phyloP scores from a whole-genome alignment of 805 yeast species.

The Ascoidea tarda region DNA sequence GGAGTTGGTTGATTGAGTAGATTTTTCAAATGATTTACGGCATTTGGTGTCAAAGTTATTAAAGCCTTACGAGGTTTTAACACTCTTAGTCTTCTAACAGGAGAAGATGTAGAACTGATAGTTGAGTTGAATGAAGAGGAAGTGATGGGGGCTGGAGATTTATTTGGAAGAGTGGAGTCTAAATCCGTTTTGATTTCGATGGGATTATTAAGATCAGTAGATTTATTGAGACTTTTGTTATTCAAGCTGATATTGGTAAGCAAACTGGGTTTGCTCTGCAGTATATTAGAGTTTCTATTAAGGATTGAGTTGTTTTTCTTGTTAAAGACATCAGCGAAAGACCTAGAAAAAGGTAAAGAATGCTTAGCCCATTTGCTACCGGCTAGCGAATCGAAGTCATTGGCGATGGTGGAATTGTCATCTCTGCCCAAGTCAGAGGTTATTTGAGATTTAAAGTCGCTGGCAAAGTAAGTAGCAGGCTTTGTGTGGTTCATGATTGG shows the following conservation, averaged over 20 bases:
- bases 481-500: no score
- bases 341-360: conserved; percentile 14
- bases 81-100: conserved; percentile 39
- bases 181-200: no score
- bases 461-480: no score
- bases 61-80: conserved; percentile 84
- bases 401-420: no score
- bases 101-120: conserved; percentile 11
- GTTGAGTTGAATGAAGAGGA: conserved; percentile 13
- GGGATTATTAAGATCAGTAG: conserved; percentile 5
- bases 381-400: not conserved
- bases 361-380: conserved; percentile 15
- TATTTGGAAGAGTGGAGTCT: conserved; percentile 14
- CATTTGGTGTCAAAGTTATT: conserved; percentile 65
- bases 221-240: not conserved
- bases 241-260: no score
- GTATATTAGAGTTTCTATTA: not conserved
- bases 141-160: conserved; percentile 8
- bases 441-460: no score
- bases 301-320: conserved; percentile 4
- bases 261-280: not conserved
- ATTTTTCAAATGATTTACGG: conserved; percentile 54
- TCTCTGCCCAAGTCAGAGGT: no score
- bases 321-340: conserved; percentile 14
- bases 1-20: conserved; percentile 76